Evolutionary conservation across 345 rosid genomes (phyloP), one percentile per base, ranked within the genome.

Genomic region (Corymbia maculata): DNA sequence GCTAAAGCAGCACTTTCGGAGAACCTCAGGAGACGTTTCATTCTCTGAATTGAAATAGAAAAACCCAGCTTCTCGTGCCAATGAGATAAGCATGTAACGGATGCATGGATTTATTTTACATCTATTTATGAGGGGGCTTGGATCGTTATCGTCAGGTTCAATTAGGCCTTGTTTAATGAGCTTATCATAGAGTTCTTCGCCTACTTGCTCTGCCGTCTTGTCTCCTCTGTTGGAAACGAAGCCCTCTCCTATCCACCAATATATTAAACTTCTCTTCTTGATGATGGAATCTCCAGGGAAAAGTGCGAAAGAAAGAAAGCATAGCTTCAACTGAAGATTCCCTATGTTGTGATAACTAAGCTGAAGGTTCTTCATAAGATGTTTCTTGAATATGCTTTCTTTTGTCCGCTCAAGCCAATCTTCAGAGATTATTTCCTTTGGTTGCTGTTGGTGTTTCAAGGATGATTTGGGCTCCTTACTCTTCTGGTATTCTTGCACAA

Each of bases 181-280:
- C 8, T 28, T 16, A 28, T 28, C 3, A 32, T 59, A 59, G 68
- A 26, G 13, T 32, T 80, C 57, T 59, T 87, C 61, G 79, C 89
- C 88, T n/a, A 24, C 59, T 32, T 85, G 86, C 79, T 89, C 90
- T 9, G 85, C 86, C 51, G 85, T 88, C 80, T 85, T 85, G 8
- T 9, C 87, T 26, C 0, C 36, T 0, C 32, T 14, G 32, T 44
- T 44, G 24, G 2, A 53, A 26, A 87, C 47, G 7, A 88, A 42
- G 2, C 26, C 90, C 49, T 88, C 89, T 9, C 90, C 90, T 30
- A 88, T 88, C 91, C 91, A 89, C 91, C 91, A 89, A 52, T 88
- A 51, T 51, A 64, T 66, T 87, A 85, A 44, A 7, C 66, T 70
- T 53, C 80, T 85, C 85, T 85, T 90, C 51, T 55, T 88, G 8